Conservation (phyloP, 352 stramenopile species). For the Phytophthora ramorum region DNA sequence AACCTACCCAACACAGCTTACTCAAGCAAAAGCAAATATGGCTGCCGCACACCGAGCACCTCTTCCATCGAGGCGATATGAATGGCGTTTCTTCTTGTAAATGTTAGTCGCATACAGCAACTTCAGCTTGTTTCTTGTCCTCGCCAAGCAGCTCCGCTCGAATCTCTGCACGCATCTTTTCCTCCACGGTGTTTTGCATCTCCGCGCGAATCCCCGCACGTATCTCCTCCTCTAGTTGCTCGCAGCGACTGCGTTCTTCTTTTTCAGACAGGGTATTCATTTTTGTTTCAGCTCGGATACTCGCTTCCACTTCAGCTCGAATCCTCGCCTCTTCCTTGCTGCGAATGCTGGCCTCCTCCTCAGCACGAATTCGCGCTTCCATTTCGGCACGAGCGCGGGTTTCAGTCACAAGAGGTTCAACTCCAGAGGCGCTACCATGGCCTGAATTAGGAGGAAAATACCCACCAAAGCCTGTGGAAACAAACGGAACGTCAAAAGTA, state of each 20-base stretch:
- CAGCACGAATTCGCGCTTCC: slow-evolving; percentile 17
- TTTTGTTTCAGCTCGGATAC: slow-evolving; percentile 3
- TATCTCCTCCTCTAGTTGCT: slow-evolving; percentile 9
- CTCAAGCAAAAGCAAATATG: too few relatives aligned
- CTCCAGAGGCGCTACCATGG: not conserved
- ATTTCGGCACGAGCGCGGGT: not conserved
- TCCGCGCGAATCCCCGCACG: slow-evolving; percentile 9
- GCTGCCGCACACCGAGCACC: too few relatives aligned
- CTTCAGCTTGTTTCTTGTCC: not conserved
- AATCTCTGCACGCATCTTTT: slow-evolving; percentile 21
- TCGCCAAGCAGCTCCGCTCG: slow-evolving; percentile 13
- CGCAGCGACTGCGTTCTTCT: not conserved
- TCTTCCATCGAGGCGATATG: not conserved
- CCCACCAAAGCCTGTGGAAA: not conserved
- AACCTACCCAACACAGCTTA: too few relatives aligned
- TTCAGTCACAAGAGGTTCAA: not conserved
- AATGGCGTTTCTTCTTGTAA: not conserved
- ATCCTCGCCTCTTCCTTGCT: slow-evolving; percentile 7
- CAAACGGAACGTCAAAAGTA: slow-evolving; percentile 7
- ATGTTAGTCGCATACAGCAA: not conserved
- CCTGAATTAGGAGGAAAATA: not conserved
- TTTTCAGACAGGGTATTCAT: not conserved
- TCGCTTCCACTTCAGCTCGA: slow-evolving; percentile 12
- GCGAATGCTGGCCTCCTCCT: slow-evolving; percentile 20
- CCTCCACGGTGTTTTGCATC: slow-evolving; percentile 12